Percentiles rank a stretch among this genome's conserved stretches.
Conservation (phyloP, 495 filamentous ascomycete genomes). For the Penicillium robsamsonii region DNA sequence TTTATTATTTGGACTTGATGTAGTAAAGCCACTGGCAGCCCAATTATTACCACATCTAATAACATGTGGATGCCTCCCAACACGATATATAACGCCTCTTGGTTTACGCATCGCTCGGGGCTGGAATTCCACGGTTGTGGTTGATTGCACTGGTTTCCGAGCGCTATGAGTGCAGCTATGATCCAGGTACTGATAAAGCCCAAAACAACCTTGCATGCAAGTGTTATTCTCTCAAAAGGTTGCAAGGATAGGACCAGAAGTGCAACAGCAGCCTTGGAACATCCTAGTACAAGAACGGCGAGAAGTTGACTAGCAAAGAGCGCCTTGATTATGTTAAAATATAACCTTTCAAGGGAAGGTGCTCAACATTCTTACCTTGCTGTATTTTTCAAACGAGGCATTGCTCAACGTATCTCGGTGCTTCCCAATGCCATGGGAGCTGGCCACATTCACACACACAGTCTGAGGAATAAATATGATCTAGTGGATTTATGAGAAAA, state of each 20-base stretch:
- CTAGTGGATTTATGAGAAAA: not conserved
- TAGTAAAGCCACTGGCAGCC: constrained; percentile 4
- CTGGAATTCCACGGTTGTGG: constrained; percentile 8
- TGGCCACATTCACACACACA: constrained; percentile 11
- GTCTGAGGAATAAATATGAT: constrained; percentile 9
- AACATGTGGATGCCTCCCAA: constrained; percentile 5
- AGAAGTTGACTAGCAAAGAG: constrained; percentile 11
- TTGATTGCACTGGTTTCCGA: constrained; percentile 9
- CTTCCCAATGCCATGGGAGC: constrained; percentile 11
- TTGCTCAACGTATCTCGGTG: constrained; percentile 1
- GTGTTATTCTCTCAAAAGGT: constrained; percentile 9
- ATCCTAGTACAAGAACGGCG: constrained; percentile 14
- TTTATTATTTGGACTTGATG: constrained; percentile 15
- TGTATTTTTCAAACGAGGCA: constrained; percentile 6
- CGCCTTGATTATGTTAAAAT: not conserved
- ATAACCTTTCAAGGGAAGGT: no score
- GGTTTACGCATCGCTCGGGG: constrained; percentile 7
- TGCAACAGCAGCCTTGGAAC: constrained; percentile 16
- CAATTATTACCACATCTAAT: constrained; percentile 12
- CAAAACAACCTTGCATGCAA: constrained; percentile 9
- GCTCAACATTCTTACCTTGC: not conserved
- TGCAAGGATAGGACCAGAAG: constrained; percentile 14
- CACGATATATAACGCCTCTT: constrained; percentile 12
- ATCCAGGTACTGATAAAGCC: constrained; percentile 7
- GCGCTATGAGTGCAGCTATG: constrained; percentile 6